These are phyloP conservation scores for Pogostemon cablin DNA, from an alignment of 257 asterid genomes.

Conservation along the genomic window DNA sequence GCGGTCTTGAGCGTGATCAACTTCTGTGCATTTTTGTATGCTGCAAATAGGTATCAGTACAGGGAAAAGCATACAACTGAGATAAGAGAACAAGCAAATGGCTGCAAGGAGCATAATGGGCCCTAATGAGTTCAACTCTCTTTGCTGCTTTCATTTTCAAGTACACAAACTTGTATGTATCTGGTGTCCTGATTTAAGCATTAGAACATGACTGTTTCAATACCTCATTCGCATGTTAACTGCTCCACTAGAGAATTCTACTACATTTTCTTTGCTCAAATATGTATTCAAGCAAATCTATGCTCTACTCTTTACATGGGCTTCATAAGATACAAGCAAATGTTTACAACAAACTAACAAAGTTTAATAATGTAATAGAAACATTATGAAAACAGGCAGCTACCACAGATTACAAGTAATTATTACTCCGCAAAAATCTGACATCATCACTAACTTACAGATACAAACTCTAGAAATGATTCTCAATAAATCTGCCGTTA, in stretches of 20 bases:
- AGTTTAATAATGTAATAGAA: not conserved
- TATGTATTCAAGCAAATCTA: conserved; percentile 2
- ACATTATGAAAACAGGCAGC: conserved; percentile 13
- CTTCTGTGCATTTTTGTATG: conserved; percentile 72
- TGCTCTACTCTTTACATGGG: conserved; percentile 17
- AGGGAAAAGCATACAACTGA: conserved; percentile 57
- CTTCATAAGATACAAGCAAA: conserved; percentile 1
- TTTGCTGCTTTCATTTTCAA: conserved; percentile 5
- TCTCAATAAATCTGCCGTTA: no score
- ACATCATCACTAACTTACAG: no score
- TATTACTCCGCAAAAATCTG: conserved; percentile 4
- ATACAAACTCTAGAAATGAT: no score
- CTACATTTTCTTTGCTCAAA: conserved; percentile 19
- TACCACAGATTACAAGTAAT: conserved; percentile 1
- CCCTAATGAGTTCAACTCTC: conserved; percentile 14
- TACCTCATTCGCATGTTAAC: conserved; percentile 25
- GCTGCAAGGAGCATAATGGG: conserved; percentile 32
- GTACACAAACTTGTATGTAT: conserved; percentile 14
- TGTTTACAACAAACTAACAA: not conserved
- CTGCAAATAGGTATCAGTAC: conserved; percentile 76
- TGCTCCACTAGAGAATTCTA: conserved; percentile 17
- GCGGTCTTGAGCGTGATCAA: conserved; percentile 78
- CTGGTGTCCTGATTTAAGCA: conserved; percentile 28
- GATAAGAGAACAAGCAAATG: conserved; percentile 38
- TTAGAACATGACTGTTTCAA: not conserved